Evolutionary conservation across 805 yeast species (phyloP).

Genomic region (Torulaspora delbrueckii): DNA sequence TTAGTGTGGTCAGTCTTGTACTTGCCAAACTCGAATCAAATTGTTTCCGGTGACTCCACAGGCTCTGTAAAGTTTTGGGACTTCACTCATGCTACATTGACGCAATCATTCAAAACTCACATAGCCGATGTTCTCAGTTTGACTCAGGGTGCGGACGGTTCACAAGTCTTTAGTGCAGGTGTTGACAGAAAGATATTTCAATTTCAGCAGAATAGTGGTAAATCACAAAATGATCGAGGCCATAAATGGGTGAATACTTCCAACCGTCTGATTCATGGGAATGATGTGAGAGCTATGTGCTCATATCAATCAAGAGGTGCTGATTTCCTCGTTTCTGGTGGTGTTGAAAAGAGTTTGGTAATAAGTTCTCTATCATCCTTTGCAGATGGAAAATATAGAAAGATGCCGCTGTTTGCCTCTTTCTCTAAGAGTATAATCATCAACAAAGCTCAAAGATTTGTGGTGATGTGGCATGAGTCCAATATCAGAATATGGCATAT

Average conservation of each 20-base stretch:
- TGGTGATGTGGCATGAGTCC: slow-evolving; percentile 80
- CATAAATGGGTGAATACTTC: slow-evolving; percentile 70
- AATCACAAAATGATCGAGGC: background rate
- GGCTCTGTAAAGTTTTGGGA: slow-evolving; percentile 96
- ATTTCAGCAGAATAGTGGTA: slow-evolving; percentile 35
- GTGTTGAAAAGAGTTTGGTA: slow-evolving; percentile 67
- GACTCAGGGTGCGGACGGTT: slow-evolving; percentile 54
- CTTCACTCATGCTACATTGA: slow-evolving; percentile 62
- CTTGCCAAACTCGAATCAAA: slow-evolving; percentile 58
- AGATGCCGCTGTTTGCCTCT: slow-evolving; percentile 58
- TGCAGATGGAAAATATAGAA: slow-evolving; percentile 62
- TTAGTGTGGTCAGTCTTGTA: slow-evolving; percentile 82
- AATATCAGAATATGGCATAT: slow-evolving; percentile 76
- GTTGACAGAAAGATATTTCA: slow-evolving; percentile 87
- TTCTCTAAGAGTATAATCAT: slow-evolving; percentile 48
- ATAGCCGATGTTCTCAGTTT: slow-evolving; percentile 87
- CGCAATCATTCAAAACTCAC: slow-evolving; percentile 77
- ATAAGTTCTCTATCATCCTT: slow-evolving; percentile 63
- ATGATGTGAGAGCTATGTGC: slow-evolving; percentile 75
- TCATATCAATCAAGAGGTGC: slow-evolving; percentile 64
- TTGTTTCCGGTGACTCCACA: slow-evolving; percentile 95
- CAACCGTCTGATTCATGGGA: slow-evolving; percentile 77
- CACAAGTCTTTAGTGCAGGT: slow-evolving; percentile 78
- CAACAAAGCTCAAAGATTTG: slow-evolving; percentile 44
- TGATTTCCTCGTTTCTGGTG: slow-evolving; percentile 72